Conservation (phyloP, 306 rosid genomes). For the Trifolium repens region DNA sequence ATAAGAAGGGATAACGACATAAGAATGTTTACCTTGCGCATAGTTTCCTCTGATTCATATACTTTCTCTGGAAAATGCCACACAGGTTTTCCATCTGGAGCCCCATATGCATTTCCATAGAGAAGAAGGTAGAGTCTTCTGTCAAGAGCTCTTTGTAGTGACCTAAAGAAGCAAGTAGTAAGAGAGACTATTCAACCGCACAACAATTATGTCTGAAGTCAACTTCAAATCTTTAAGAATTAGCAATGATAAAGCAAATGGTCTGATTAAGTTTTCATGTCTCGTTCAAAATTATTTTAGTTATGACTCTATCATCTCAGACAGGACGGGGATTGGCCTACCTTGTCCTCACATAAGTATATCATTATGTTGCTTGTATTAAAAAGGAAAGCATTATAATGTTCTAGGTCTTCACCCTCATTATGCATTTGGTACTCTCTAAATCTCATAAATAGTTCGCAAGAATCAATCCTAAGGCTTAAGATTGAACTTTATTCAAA, state of each 20-base stretch:
- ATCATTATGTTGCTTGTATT: not conserved
- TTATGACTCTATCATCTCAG: not conserved
- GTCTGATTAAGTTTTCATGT: conserved; percentile 3
- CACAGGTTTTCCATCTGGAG: conserved; percentile 61
- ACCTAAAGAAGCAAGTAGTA: conserved; percentile 54
- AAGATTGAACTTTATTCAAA: not conserved
- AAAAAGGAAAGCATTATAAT: not conserved
- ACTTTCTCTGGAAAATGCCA: conserved; percentile 93
- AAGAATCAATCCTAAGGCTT: not conserved
- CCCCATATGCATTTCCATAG: conserved; percentile 59
- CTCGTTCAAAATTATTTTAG: conserved; percentile 11
- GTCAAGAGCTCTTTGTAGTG: conserved; percentile 92
- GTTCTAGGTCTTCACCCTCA: too few relatives aligned
- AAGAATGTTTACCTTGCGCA: conserved; percentile 62
- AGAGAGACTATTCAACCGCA: conserved; percentile 15
- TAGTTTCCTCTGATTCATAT: conserved; percentile 78
- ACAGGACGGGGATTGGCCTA: conserved; percentile 3
- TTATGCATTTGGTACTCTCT: not conserved
- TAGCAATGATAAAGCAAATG: conserved; percentile 7
- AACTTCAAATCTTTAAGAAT: conserved; percentile 21
- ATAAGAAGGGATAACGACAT: conserved; percentile 24
- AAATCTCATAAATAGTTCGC: not conserved
- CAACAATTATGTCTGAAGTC: conserved; percentile 19
- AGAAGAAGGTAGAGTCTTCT: conserved; percentile 86
- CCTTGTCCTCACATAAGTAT: conserved; percentile 15